Base-by-base conservation (phyloP, 129 eudicot species). In the Solidago caesia region DNA sequence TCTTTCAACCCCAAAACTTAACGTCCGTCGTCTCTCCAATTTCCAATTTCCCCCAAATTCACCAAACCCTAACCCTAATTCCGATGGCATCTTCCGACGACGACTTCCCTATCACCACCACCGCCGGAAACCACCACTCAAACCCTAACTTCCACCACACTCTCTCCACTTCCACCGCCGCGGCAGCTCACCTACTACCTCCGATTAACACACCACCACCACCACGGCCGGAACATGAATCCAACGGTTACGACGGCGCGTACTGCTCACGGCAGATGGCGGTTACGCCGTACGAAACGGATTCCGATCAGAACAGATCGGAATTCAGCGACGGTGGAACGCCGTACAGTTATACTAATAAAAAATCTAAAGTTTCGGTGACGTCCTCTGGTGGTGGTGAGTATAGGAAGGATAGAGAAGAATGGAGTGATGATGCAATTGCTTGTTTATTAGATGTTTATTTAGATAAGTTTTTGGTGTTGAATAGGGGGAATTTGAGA, bases 341-440 rank as follows among this genome's bases (percentile, higher is more conserved):
- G 33, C 85, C 89, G 66, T 81, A 82, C 44, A 72, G 68, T 33
- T n/a, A 27, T 56, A 77, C 75, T 39, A 82, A 74, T 41, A 90
- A 86, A 39, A 87, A 81, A 69, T 14, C 86, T 7, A 87, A 82
- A 33, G 0, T 87, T 12, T 53, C 73, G 65, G 79, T 74, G 58
- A 69, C 71, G 77, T 79, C 68, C 43, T 75, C 80, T 0, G 82
- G 84, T 27, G 79, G 82, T 25, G 92, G 92, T 4, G 97, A 94
- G 79, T 88, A 84, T 68, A 66, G 97, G 86, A 94, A 94, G 81
- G 97, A 94, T 53, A 62, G 99, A 49, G 99, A 94, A 62, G 99
- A 94, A 79, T 94, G 99, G 99, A 94, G 96, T 63, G 99, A 91
- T 58, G 55, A 85, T 33, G 99, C 94, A 45, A 94, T 94, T 2